Percentiles rank a stretch among this genome's conserved stretches.
These are phyloP conservation scores for Raddia distichophylla DNA, from an alignment of 176 grass and related monocot species.

Conservation along the genomic window DNA sequence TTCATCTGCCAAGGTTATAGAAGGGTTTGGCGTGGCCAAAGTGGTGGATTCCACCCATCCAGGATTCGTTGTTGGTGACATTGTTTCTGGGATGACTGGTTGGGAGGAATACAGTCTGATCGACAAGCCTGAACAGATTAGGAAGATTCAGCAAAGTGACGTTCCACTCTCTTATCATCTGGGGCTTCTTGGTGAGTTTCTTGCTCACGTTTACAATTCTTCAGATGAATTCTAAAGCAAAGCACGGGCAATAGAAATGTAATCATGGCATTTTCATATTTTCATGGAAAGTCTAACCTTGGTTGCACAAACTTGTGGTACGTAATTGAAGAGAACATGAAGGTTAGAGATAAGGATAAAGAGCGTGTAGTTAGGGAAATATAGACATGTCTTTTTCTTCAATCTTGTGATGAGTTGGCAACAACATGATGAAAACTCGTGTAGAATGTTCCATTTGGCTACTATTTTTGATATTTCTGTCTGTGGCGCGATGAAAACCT, in stretches of 20 bases:
- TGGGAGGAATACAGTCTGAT: constrained; percentile 92
- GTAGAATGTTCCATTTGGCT: not conserved
- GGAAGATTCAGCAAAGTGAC: constrained; percentile 57
- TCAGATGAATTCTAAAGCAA: not conserved
- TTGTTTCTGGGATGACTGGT: constrained; percentile 71
- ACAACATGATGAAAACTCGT: not conserved
- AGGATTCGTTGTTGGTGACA: constrained; percentile 59
- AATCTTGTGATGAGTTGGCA: not conserved
- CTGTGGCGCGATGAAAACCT: not conserved
- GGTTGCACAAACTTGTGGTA: not conserved
- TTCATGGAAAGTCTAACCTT: not conserved
- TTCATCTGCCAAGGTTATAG: constrained; percentile 49
- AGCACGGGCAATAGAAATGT: not conserved
- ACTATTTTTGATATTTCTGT: not conserved
- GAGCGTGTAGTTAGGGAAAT: not conserved
- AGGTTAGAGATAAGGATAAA: not conserved
- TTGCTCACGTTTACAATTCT: not conserved
- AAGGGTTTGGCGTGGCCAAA: constrained; percentile 67
- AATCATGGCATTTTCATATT: not conserved
- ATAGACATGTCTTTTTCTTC: not conserved
- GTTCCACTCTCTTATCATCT: constrained; percentile 81
- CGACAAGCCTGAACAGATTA: constrained; percentile 55
- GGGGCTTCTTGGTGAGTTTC: constrained; percentile 65
- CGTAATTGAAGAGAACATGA: not conserved
- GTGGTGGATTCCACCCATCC: constrained; percentile 71